phyloP scores from a whole-genome alignment of 495 filamentous ascomycete genomes.

The Elaphomyces granulatus region DNA sequence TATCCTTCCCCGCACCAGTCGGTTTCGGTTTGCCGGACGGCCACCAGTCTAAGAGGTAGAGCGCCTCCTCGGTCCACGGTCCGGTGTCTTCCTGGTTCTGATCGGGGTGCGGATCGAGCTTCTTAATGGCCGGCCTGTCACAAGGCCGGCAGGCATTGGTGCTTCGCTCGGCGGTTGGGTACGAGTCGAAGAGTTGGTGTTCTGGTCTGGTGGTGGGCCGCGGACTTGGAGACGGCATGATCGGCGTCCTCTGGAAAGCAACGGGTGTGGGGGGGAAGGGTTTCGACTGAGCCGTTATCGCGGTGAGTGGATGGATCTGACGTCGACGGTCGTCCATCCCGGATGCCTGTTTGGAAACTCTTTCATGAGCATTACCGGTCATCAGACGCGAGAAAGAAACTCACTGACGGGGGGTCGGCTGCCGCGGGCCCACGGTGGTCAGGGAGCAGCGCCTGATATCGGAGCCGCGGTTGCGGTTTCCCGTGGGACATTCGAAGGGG shows the following conservation, averaged over 20 bases:
- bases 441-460: neutral
- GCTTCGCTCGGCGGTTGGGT: slow-evolving; percentile 2
- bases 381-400: neutral
- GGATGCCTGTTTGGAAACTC: too few relatives aligned
- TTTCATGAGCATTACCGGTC: neutral
- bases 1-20: too few relatives aligned
- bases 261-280: too few relatives aligned
- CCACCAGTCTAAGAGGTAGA: slow-evolving; percentile 46
- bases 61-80: slow-evolving; percentile 45
- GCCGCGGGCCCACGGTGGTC: neutral
- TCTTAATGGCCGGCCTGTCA: neutral
- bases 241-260: neutral
- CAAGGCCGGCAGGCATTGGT: slow-evolving; percentile 1
- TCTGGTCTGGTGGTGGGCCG: neutral
- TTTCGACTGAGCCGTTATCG: too few relatives aligned
- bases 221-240: neutral
- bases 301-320: too few relatives aligned
- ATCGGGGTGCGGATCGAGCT: neutral
- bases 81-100: slow-evolving; percentile 8
- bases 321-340: too few relatives aligned
- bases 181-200: neutral
- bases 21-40: slow-evolving; percentile 27
- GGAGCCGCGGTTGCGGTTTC: neutral
- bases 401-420: neutral
- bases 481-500: neutral